Evolutionary conservation across 2,329 filamentous ascomycete species (phyloP).

Genomic region (Neofusicoccum sp.): DNA sequence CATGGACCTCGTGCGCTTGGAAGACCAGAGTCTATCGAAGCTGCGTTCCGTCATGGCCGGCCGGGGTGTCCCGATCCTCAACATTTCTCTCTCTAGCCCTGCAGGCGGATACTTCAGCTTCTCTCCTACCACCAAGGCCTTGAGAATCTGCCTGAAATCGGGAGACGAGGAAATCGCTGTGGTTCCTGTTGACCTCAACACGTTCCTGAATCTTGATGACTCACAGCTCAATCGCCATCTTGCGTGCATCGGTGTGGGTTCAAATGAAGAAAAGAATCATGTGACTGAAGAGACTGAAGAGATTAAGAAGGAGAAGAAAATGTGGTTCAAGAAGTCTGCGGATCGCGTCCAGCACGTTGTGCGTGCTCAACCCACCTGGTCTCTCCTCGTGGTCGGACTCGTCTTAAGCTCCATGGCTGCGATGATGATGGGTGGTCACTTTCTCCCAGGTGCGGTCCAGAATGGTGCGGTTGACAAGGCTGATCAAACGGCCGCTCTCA

Average conservation of each 20-base stretch:
- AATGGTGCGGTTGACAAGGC: constrained; percentile 3
- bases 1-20: not conserved
- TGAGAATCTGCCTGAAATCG: constrained; percentile 37
- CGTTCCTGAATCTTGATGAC: constrained; percentile 37
- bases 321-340: not conserved
- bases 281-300: not conserved
- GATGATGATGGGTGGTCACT: not conserved
- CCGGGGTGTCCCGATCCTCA: constrained; percentile 34
- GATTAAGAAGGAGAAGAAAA: not conserved
- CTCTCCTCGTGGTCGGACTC: constrained; percentile 13
- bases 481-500: constrained; percentile 13
- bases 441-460: not conserved
- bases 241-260: constrained; percentile 30
- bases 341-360: not conserved
- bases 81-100: constrained; percentile 30
- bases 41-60: constrained; percentile 30
- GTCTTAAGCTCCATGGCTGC: constrained; percentile 1
- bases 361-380: constrained; percentile 4
- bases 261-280: not conserved
- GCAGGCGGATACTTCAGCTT: constrained; percentile 12
- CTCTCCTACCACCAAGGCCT: constrained; percentile 28
- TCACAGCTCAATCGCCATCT: constrained; percentile 43
- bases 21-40: not conserved
- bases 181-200: constrained; percentile 37
- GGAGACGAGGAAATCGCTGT: constrained; percentile 22